Evolutionary conservation across 2,329 filamentous ascomycete genomes (phyloP), one percentile per base, ranked within the genome.

Genomic region (Sclerotinia minor): DNA sequence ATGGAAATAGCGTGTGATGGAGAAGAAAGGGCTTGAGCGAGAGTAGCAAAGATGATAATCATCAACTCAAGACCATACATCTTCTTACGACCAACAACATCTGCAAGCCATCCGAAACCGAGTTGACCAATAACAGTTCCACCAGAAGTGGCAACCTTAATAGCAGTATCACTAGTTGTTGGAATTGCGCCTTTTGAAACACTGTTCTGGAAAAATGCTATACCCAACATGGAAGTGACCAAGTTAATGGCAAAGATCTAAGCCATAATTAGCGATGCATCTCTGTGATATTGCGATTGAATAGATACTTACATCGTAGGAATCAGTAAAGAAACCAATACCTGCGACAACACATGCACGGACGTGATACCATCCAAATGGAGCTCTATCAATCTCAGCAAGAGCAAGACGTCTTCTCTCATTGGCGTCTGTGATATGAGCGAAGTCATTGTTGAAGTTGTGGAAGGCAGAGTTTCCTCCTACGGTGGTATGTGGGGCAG

Each of bases 321-420:
- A 90, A 77, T 94, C 92, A 21, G 92, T 94, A 80, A 95, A 95
- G 86, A 96, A 95, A 73, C 92, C 92, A 70, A 94, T 89, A 74
- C 92, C 92, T 41, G 91, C 91, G 32, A 94, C 91, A 11, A 91
- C 80, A 61, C 91, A 85, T 68, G 91, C 89, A 50, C 91, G 86
- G 67, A 94, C 86, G 76, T 95, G 92, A 45, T 73, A 92, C 91
- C 91, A 94, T 75, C 91, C 89, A 70, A 94, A 94, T 1, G 89
- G 89, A 15, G 90, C 91, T 80, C 89, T 89, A 81, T 94, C 91
- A 72, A 94, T 90, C 79, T 94, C 89, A 47, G 90, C 89, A 63
- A 95, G 89, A 47, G 92, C 92, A 45, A 92, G 86, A 70, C 91
- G 87, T 72, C 92, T 85, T 67, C 91, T 89, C 83, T 94, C 91